phyloP scores from a whole-genome alignment of 148 eudicot species.

The Spergularia marina region DNA sequence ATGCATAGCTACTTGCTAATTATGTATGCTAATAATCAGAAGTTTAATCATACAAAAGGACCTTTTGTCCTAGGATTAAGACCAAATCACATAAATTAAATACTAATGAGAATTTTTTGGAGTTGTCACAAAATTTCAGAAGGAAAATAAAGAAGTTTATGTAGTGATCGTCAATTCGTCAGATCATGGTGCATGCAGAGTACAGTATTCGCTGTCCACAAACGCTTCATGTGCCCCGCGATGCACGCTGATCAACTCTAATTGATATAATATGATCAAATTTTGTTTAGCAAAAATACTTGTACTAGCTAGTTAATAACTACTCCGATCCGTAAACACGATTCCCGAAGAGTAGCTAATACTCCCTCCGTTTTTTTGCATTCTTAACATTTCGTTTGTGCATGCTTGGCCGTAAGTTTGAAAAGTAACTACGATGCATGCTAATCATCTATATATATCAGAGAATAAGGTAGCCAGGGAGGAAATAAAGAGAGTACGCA shows the following conservation, averaged over 20 bases:
- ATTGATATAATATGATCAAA: neutral
- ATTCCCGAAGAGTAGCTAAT: too few relatives aligned
- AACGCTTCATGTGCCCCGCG: constrained; percentile 42
- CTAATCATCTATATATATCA: too few relatives aligned
- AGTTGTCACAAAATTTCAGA: constrained; percentile 11
- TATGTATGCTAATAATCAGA: constrained; percentile 10
- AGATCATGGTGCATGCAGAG: neutral
- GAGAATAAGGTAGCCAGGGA: too few relatives aligned
- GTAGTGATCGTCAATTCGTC: constrained; percentile 8
- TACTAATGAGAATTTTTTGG: constrained; percentile 22
- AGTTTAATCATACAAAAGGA: neutral
- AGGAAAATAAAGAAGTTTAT: neutral
- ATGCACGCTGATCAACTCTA: constrained; percentile 33
- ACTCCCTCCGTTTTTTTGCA: too few relatives aligned
- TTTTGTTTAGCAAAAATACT: too few relatives aligned
- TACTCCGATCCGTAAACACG: too few relatives aligned
- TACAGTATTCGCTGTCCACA: constrained; percentile 24
- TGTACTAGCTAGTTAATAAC: too few relatives aligned
- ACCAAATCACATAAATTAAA: neutral
- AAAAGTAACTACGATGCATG: too few relatives aligned
- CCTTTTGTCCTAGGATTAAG: constrained; percentile 11
- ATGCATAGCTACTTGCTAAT: constrained; percentile 5
- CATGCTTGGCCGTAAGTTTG: too few relatives aligned
- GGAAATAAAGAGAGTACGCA: too few relatives aligned
- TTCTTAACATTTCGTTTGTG: too few relatives aligned